Evolutionary conservation across 345 rosid species (phyloP), one percentile per base, ranked within the genome.

Genomic region (Gossypium rotundifolium): DNA sequence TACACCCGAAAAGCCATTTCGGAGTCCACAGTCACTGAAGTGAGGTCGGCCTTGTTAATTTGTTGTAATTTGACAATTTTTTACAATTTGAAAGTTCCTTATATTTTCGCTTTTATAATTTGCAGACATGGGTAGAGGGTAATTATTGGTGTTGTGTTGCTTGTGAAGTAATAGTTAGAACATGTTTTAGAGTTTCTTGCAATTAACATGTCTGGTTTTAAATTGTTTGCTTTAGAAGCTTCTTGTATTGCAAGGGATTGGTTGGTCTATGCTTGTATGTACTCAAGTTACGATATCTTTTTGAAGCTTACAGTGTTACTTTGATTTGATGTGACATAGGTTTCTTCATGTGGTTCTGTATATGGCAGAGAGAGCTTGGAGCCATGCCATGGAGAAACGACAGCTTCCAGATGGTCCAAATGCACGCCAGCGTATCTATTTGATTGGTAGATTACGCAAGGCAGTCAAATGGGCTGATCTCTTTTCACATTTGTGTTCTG

Each of bases 381-480:
- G 98, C 81, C 98, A 95, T 91, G 98, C 96, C 53, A 91, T 95
- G 98, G 99, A 95, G 85, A 95, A 95, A 83, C 85, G 99, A 84
- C 98, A 93, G 83, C 84, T 93, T 78, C 89, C 91, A 25, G 96
- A 90, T 90, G 98, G 97, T 66, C 99, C 98, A 65, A 95, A 90
- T 83, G 88, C 94, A 22, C 85, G 87, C 48, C 98, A 91, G 74
- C 90, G 94, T 51, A 90, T 88, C 54, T 90, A 95, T 81, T 78
- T 95, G 85, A 90, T 93, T 79, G 99, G 98, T 75, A 89, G 98
- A 77, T 83, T 95, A 76, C 89, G 96, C 85, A 95, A 93, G 82
- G 96, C 99, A 44, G 99, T 89, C 49, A 93, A 93, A 81, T 95
- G 98, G 98, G 96, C 97, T 51, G 78, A 85, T 25, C 82, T 88